phyloP scores from a whole-genome alignment of 768 basidiomycete species.

The Boletus reticuloceps region DNA sequence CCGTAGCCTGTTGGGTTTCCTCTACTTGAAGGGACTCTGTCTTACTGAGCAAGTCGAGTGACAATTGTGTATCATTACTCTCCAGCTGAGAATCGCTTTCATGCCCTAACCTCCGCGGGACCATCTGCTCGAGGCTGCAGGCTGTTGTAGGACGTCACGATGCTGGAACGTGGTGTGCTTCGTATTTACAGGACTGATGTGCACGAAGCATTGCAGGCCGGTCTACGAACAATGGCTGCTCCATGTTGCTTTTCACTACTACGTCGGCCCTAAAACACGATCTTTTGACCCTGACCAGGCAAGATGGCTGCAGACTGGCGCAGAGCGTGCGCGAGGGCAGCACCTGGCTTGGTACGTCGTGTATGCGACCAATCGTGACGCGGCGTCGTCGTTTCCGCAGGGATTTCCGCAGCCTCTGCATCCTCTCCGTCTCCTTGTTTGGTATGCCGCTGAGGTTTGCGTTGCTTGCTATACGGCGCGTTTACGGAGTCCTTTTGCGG shows the following conservation, averaged over 20 bases:
- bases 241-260: background rate
- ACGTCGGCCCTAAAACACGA: conserved; percentile 49
- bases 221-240: background rate
- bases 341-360: conserved; percentile 69
- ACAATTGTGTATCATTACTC: conserved; percentile 5
- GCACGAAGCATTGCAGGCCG: too few species aligned
- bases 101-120: too few species aligned
- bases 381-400: background rate
- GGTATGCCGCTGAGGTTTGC: background rate
- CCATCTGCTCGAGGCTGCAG: too few species aligned
- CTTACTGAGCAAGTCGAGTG: conserved; percentile 28
- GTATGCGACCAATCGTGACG: conserved; percentile 11
- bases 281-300: conserved; percentile 68
- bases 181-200: too few species aligned
- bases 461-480: background rate
- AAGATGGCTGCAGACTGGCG: conserved; percentile 72
- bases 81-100: background rate
- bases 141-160: too few species aligned
- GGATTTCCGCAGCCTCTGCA: background rate
- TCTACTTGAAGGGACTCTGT: conserved; percentile 59
- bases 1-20: conserved; percentile 52
- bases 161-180: too few species aligned
- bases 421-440: conserved; percentile 2
- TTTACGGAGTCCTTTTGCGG: background rate
- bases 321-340: conserved; percentile 73